Percentiles rank a stretch among this genome's conserved stretches.
These are phyloP conservation scores for Suillus tomentosus DNA, from an alignment of 768 basidiomycete genomes.

Conservation along the genomic window DNA sequence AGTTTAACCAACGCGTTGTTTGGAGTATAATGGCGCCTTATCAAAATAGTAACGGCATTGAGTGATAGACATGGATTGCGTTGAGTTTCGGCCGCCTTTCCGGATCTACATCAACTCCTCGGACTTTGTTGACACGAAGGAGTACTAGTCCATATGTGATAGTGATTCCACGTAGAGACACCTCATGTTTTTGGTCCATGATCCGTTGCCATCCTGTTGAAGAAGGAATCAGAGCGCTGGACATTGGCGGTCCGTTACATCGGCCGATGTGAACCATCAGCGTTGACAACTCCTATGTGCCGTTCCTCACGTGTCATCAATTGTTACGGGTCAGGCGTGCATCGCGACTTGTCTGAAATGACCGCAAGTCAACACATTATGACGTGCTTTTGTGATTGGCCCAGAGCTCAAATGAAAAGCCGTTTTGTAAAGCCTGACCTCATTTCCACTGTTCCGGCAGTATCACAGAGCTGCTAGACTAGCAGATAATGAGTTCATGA, in stretches of 20 bases:
- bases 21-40: not conserved
- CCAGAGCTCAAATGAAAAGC: not conserved
- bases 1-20: not conserved
- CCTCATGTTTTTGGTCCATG: conserved; percentile 3
- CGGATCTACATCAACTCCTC: conserved; percentile 2
- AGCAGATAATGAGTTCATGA: not conserved
- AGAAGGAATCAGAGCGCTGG: conserved; percentile 1
- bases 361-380: not conserved
- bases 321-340: not conserved
- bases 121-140: conserved; percentile 4
- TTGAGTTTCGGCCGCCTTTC: conserved; percentile 1
- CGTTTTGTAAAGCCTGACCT: not conserved
- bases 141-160: not conserved
- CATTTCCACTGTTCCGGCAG: not conserved
- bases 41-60: not conserved
- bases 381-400: not conserved
- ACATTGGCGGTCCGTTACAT: not conserved
- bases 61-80: not conserved
- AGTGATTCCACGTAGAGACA: not conserved
- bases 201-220: not conserved
- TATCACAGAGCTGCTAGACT: not conserved
- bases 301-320: not conserved
- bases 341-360: not conserved
- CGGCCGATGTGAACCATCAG: not conserved
- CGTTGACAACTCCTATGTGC: conserved; percentile 1